Evolutionary conservation across 768 basidiomycete genomes (phyloP).

Genomic region (Mycena vulgaris): DNA sequence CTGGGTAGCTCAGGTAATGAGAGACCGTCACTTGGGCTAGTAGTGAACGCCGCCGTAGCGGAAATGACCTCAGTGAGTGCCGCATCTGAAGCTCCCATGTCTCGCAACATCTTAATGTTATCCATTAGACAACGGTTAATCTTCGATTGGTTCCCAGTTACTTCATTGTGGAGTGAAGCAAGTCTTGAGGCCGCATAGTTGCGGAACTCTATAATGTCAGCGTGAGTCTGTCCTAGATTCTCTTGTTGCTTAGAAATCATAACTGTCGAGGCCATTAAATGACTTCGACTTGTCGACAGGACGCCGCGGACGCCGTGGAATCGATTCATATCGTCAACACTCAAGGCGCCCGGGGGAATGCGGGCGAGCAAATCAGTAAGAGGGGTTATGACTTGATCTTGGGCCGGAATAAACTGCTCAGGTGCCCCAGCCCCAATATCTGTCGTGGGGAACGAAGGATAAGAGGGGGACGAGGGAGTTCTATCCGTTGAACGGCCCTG

Average conservation of each 20-base stretch:
- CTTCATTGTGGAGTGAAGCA: not conserved
- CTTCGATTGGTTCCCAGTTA: not conserved
- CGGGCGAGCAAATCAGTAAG: not conserved
- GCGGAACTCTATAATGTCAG: not conserved
- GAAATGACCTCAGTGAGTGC: not conserved
- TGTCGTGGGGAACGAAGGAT: not conserved
- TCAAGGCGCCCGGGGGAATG: not conserved
- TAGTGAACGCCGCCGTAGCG: not conserved
- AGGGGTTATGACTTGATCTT: not conserved
- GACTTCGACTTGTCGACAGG: not conserved
- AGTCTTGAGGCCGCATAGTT: not conserved
- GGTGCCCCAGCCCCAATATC: not conserved
- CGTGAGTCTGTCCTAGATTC: not conserved
- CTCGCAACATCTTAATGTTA: not conserved
- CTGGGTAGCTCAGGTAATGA: not conserved
- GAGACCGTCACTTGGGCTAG: not conserved
- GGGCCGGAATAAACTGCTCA: too few species aligned
- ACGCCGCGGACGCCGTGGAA: not conserved
- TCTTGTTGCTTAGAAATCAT: not conserved
- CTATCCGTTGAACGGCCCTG: too few species aligned
- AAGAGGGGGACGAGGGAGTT: not conserved
- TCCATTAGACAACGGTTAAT: not conserved
- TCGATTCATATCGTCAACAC: not conserved
- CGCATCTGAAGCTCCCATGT: not conserved
- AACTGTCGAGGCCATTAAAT: not conserved